Evolutionary conservation across 495 filamentous ascomycete genomes (phyloP), one percentile per base, ranked within the genome.

Genomic region (Jackrogersella multiformis): DNA sequence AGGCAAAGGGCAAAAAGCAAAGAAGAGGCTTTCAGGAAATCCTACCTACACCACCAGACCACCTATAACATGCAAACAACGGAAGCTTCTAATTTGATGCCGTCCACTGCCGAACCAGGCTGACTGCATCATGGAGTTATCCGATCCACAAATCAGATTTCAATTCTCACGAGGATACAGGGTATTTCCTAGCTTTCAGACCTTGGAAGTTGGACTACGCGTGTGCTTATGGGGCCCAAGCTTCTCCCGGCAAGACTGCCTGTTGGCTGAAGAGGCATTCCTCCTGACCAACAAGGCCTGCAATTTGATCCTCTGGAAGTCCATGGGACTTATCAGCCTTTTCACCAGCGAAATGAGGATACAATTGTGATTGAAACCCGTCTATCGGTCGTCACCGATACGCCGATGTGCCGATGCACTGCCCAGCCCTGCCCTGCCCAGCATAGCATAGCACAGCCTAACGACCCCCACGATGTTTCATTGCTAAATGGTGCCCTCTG

Each of bases 381-480:
- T 36, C 20, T 48, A 63, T 59, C 34, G 55, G 35, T 61, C 45
- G 38, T 60, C 42, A 44, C 63, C 26, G 45, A 49, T 32, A 32
- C 42, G 45, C 63, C 26, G 45, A 49, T 49, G 45, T 49, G 18
- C 45, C 34, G 58, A 62, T 45, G 51, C 63, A 62, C 49, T 38
- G 48, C 44, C 39, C 59, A 42, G 26, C n/a, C n/a, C n/a, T n/a
- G n/a, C n/a, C n/a, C n/a, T n/a, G n/a, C n/a, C n/a, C n/a, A n/a
- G n/a, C n/a, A n/a, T n/a, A n/a, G 8, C 28, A 41, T 23, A 38
- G 38, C 69, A 61, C 57, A 18, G 51, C 57, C 55, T 41, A 57
- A 56, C 48, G 54, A 68, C 61, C 69, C 71, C 69, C 61, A 66
- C 54, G 65, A 39, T 54, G 59, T 67, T 67, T 67, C 61, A 67